Evolutionary conservation across 1,284 basidiomycete species (phyloP), one percentile per base, ranked within the genome.

Genomic region (Cryptococcus sp.): DNA sequence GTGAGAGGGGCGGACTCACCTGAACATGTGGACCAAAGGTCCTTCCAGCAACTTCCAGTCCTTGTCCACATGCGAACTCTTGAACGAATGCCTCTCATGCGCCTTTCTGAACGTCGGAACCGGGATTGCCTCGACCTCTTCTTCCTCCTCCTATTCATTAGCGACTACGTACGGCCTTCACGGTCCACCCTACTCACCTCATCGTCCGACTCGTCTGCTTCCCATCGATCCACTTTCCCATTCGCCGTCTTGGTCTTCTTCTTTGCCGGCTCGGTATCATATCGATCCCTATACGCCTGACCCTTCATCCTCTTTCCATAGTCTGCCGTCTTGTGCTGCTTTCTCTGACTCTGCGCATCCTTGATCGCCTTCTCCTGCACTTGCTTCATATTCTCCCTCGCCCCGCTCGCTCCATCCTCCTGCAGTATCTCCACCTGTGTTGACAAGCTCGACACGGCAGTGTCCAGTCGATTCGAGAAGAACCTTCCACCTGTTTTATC

Each of bases 21-120:
- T 80, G 79, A 97, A 95, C 79, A 92, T 86, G 71, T 94, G 89
- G 44, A 95, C 74, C 12, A 90, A 84, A 0, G 91, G 90, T 0
- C 82, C 80, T 40, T 81, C 79, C 82, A 93, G 85, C 60, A 83
- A 74, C 22, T 77, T 83, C 84, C 84, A 93, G 61, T 94, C 82
- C 47, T 77, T 77, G 60, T 79, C 77, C 4, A 88, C 87, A 0
- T 75, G 69, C 6, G 76, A 71, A 3, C 80, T 80, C 32, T 78
- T 77, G 18, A 62, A 52, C 1, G 62, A 56, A 26, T 60, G 59
- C 5, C 49, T 49, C 0, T 61, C 64, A 6, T 49, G 45, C 0
- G 59, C 53, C 10, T 57, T 53, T 19, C 61, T 54, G 58, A 63
- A 69, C 2, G 52, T 53, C 4, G 62, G 64, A 5, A 59, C 50